Evolutionary conservation across 495 filamentous ascomycete species (phyloP).

Genomic region (Staphylotrichum tortipilum): DNA sequence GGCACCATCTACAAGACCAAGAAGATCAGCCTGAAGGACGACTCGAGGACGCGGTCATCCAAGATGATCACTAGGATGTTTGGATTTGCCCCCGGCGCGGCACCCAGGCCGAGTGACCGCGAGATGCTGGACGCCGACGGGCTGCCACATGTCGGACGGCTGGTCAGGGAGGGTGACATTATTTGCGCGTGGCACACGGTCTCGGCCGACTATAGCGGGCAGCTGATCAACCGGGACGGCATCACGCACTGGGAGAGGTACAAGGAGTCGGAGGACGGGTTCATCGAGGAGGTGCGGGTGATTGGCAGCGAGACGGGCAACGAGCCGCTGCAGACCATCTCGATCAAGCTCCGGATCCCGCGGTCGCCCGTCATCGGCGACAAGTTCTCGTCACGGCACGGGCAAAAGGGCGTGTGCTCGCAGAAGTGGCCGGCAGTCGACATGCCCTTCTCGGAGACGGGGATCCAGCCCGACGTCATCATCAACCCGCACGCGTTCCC

Average conservation of each 20-base stretch:
- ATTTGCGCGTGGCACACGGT: constrained; percentile 88
- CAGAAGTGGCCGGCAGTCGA: constrained; percentile 91
- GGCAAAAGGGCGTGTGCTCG: constrained; percentile 95
- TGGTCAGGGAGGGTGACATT: constrained; percentile 69
- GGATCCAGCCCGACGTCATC: constrained; percentile 94
- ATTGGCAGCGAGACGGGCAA: constrained; percentile 73
- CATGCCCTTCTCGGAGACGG: constrained; percentile 96
- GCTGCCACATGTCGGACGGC: constrained; percentile 65
- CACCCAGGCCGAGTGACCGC: constrained; percentile 53
- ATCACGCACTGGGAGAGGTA: constrained; percentile 79
- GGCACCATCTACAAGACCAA: constrained; percentile 98
- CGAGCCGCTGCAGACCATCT: constrained; percentile 75
- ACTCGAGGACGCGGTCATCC: constrained; percentile 45
- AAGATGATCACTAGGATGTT: constrained; percentile 64
- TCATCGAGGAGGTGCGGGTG: constrained; percentile 85
- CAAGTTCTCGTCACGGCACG: constrained; percentile 97
- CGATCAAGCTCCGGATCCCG: constrained; percentile 86
- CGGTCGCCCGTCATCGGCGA: constrained; percentile 90
- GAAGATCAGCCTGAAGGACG: constrained; percentile 70
- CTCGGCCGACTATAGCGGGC: constrained; percentile 61
- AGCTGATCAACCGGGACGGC: constrained; percentile 69
- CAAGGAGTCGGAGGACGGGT: constrained; percentile 80
- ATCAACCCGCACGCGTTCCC: constrained; percentile 99
- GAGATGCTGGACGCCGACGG: constrained; percentile 76
- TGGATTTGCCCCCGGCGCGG: constrained; percentile 69